A percentile compares a stretch with the other conserved stretches of the same genome.
phyloP scores from a whole-genome alignment of 805 yeast genomes.

The Candida xiaguanensis region DNA sequence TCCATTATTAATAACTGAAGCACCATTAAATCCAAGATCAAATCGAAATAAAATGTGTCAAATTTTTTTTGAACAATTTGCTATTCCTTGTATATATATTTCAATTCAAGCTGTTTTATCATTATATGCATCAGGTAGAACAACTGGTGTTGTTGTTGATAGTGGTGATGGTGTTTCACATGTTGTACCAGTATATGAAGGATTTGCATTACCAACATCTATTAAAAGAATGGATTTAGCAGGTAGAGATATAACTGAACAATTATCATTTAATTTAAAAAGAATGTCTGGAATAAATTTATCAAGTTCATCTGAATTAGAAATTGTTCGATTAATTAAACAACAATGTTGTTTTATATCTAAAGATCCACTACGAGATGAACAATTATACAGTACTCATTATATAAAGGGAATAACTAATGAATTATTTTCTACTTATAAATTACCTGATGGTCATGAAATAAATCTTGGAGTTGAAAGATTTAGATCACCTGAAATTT shows the following conservation, averaged over 20 bases:
- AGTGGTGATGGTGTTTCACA: constrained; percentile 93
- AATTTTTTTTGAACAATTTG: constrained; percentile 66
- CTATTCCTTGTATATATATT: constrained; percentile 71
- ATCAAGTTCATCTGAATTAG: constrained; percentile 73
- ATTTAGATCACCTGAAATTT: constrained; percentile 73
- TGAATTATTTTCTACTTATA: constrained; percentile 38
- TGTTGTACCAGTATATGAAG: constrained; percentile 86
- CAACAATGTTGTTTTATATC: constrained; percentile 71
- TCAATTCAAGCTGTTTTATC: constrained; percentile 77
- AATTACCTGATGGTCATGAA: constrained; percentile 81
- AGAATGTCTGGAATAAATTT: constrained; percentile 59
- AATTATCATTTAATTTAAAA: constrained; percentile 64
- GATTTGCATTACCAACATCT: constrained; percentile 73
- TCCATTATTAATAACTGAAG: constrained; percentile 84
- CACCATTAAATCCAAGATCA: constrained; percentile 70
- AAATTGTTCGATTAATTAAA: constrained; percentile 73
- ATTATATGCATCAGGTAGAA: constrained; percentile 82
- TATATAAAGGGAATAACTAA: constrained; percentile 7
- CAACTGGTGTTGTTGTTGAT: constrained; percentile 87
- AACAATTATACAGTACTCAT: constrained; percentile 37
- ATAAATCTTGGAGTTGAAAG: constrained; percentile 64
- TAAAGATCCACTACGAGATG: constrained; percentile 53
- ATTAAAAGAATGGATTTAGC: constrained; percentile 76
- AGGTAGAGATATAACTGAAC: constrained; percentile 81
- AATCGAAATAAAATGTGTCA: constrained; percentile 64